These are phyloP conservation scores for Protoeuglena noctilucae DNA, from an alignment of 139 green algal genomes.

Conservation along the genomic window DNA sequence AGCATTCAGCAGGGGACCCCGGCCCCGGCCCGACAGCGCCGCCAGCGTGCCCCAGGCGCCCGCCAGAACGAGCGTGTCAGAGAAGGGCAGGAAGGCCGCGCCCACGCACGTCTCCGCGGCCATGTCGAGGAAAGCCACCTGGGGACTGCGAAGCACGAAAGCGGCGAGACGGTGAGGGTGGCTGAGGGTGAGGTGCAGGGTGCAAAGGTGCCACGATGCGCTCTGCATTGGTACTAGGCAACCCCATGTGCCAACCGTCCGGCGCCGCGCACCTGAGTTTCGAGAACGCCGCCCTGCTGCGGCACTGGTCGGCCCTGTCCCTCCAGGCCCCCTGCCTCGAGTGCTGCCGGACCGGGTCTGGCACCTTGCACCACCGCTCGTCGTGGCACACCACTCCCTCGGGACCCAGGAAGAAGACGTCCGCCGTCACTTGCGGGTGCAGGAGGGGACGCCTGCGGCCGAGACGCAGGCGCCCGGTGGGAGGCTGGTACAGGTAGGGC, in stretches of 20 bases:
- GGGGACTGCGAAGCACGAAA: too few relatives aligned
- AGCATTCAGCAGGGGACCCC: too few relatives aligned
- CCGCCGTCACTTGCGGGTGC: background rate
- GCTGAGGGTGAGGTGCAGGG: too few relatives aligned
- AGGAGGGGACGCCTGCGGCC: too few relatives aligned
- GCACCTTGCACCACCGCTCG: conserved; percentile 16
- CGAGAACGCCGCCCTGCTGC: conserved; percentile 1
- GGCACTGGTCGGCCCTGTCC: background rate
- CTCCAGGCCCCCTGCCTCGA: conserved; percentile 31
- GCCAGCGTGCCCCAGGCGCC: background rate
- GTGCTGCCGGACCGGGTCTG: conserved; percentile 11
- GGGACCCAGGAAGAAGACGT: background rate
- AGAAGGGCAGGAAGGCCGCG: background rate
- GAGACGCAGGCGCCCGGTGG: background rate
- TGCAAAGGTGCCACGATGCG: conserved; percentile 25
- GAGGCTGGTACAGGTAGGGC: conserved; percentile 1
- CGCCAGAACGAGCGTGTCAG: background rate
- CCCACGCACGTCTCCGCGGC: background rate
- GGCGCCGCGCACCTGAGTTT: conserved; percentile 1
- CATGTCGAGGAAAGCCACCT: background rate
- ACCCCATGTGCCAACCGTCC: background rate
- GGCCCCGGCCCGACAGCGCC: too few relatives aligned
- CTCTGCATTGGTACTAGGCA: background rate
- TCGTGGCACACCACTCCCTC: conserved; percentile 3
- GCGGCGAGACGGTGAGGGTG: too few relatives aligned